These are phyloP conservation scores for Citrullus mucosospermus DNA, from an alignment of 306 rosid genomes.

Conservation along the genomic window DNA sequence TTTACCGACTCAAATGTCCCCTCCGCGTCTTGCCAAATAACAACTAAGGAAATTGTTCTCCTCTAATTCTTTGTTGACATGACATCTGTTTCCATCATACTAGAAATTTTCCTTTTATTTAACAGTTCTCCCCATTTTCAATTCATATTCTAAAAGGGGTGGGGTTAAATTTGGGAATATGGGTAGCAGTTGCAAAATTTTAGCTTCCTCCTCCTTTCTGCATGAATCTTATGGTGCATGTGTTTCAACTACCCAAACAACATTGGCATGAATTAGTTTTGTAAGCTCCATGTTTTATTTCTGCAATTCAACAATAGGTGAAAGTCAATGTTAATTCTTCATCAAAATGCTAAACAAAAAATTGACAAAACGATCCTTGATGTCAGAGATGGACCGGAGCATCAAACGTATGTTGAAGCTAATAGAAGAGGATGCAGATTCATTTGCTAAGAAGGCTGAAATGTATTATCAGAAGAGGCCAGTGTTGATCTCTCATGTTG, in stretches of 20 bases:
- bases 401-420: conserved; percentile 87
- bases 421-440: conserved; percentile 89
- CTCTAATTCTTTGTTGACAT: conserved; percentile 6
- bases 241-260: conserved; percentile 13
- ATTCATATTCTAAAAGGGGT: conserved; percentile 21
- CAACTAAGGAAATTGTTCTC: not conserved
- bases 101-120: not conserved
- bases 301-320: conserved; percentile 12
- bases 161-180: conserved; percentile 25
- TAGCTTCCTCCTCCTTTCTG: conserved; percentile 11
- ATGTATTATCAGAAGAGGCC: conserved; percentile 98
- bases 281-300: not conserved
- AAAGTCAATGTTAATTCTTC: conserved; percentile 6
- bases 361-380: conserved; percentile 31
- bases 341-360: conserved; percentile 27
- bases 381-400: conserved; percentile 74
- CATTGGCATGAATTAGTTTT: conserved; percentile 19
- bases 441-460: conserved; percentile 88
- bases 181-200: conserved; percentile 11
- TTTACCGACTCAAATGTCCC: not conserved
- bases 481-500: conserved; percentile 73
- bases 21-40: not conserved
- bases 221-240: conserved; percentile 11
- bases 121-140: not conserved
- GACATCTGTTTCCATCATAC: conserved; percentile 5